Evolutionary conservation across 208 protist genomes (phyloP), one percentile per base, ranked within the genome.

Genomic region (Trypanosoma vivax): DNA sequence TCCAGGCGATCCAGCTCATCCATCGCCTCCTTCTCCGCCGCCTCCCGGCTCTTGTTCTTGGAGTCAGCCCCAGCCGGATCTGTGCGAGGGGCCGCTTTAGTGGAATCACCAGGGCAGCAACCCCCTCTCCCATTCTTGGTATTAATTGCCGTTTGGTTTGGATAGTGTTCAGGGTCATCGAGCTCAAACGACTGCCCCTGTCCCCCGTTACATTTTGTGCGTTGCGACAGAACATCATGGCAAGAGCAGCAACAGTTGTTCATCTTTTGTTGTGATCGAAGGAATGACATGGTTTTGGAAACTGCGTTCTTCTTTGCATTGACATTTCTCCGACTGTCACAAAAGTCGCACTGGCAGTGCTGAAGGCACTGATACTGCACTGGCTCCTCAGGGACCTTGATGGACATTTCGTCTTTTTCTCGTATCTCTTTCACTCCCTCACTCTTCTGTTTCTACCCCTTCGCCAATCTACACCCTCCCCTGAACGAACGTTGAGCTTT

Each of bases 291-390:
- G 5, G 33, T 27, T 52, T 76, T 70, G 51, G 66, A 83, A 19
- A 83, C 69, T 9, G 64, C 70, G 54, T 68, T 60, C 75, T 88
- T 90, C 65, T 90, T 94, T 1, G 69, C 80, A 29, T 88, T 85
- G 29, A 88, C 67, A 40, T 53, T 65, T 31, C 86, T 76, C 31
- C 86, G 81, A 46, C 69, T 89, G 64, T 67, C 58, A 66, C 86
- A 94, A 67, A 89, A 94, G 68, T 90, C 79, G 46, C 86, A 94
- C 56, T 88, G 76, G 63, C 86, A 94, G 60, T 90, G 66, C 38
- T 94, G 67, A 60, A 79, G 76, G 19, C 70, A 84, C 62, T 88
- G 80, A 54, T 88, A 88, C 66, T 83, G 49, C 29, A 77, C 70
- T n/a, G 72, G 62, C 33, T 65, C 63, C 6, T 70, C 37, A 16